A percentile compares a stretch with the other conserved stretches of the same genome.
Evolutionary conservation across 2,329 filamentous ascomycete species (phyloP).

Genomic region (Acephala macrosclerotiorum): DNA sequence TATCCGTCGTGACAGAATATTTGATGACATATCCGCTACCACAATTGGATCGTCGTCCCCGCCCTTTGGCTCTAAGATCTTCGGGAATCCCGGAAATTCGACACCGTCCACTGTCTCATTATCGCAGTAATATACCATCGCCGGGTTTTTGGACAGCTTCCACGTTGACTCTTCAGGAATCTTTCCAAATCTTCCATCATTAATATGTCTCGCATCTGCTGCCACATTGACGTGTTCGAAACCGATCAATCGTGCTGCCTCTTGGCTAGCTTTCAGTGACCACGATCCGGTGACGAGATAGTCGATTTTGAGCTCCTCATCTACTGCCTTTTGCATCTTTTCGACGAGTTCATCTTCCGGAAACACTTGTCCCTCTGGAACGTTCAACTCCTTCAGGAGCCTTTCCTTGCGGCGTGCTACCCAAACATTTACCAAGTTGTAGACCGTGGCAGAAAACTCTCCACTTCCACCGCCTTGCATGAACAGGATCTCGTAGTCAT

Average conservation of each 20-base stretch:
- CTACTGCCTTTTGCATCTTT: constrained; percentile 67
- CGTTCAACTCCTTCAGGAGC: constrained; percentile 62
- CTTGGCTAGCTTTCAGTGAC: constrained; percentile 88
- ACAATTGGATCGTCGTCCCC: constrained; percentile 76
- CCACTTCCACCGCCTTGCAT: constrained; percentile 88
- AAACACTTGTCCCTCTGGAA: constrained; percentile 52
- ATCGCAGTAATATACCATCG: constrained; percentile 85
- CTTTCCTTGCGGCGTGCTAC: constrained; percentile 71
- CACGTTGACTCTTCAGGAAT: constrained; percentile 82
- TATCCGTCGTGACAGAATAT: constrained; percentile 84
- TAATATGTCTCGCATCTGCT: constrained; percentile 68
- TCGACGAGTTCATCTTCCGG: constrained; percentile 63
- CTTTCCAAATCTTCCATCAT: constrained; percentile 83
- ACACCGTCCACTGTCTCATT: constrained; percentile 96
- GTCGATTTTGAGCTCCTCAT: constrained; percentile 79
- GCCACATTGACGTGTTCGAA: constrained; percentile 82
- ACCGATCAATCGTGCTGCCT: constrained; percentile 80
- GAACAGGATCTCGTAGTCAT: constrained; percentile 87
- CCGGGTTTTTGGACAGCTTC: constrained; percentile 72
- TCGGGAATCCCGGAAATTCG: constrained; percentile 81
- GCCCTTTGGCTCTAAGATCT: constrained; percentile 62
- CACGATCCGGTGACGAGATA: constrained; percentile 90
- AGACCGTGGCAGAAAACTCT: constrained; percentile 83
- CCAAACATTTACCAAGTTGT: constrained; percentile 87
- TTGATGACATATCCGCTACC: constrained; percentile 92